A percentile compares a stretch with the other conserved stretches of the same genome.
These are phyloP conservation scores for Naematelia aurantialba DNA, from an alignment of 768 basidiomycete genomes.

Conservation along the genomic window DNA sequence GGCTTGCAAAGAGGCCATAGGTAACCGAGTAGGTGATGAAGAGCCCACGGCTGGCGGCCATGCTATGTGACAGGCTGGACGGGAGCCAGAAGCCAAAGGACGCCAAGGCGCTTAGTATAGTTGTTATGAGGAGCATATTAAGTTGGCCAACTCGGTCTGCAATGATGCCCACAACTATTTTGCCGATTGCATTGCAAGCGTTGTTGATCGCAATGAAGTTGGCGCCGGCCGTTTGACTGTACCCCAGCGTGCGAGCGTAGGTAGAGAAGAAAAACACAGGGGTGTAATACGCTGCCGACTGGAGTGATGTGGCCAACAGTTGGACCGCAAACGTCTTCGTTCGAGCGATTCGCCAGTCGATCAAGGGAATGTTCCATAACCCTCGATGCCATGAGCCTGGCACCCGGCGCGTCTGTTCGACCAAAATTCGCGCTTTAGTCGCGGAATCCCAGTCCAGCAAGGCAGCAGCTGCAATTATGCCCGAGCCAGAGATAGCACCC, in stretches of 20 bases:
- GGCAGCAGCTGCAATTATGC: conserved; percentile 8
- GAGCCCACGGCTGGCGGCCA: conserved; percentile 9
- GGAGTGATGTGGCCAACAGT: conserved; percentile 13
- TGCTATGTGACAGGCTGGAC: conserved; percentile 6
- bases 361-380: conserved; percentile 13
- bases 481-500: conserved; percentile 9
- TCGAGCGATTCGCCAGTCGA: conserved; percentile 20
- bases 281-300: conserved; percentile 29
- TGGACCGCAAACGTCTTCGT: conserved; percentile 17
- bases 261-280: conserved; percentile 31
- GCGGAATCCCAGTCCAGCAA: conserved; percentile 20
- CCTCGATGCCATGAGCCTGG: background rate
- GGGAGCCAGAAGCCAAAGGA: conserved; percentile 28
- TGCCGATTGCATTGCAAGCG: conserved; percentile 33
- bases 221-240: conserved; percentile 13
- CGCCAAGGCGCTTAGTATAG: conserved; percentile 12
- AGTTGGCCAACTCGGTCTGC: conserved; percentile 28
- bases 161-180: conserved; percentile 27
- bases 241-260: conserved; percentile 22
- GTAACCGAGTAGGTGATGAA: conserved; percentile 23
- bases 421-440: conserved; percentile 5
- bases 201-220: conserved; percentile 33
- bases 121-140: conserved; percentile 22
- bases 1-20: conserved; percentile 21
- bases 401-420: conserved; percentile 6